Base-by-base conservation (phyloP, 139 green algal species). In the Micractinium conductrix region DNA sequence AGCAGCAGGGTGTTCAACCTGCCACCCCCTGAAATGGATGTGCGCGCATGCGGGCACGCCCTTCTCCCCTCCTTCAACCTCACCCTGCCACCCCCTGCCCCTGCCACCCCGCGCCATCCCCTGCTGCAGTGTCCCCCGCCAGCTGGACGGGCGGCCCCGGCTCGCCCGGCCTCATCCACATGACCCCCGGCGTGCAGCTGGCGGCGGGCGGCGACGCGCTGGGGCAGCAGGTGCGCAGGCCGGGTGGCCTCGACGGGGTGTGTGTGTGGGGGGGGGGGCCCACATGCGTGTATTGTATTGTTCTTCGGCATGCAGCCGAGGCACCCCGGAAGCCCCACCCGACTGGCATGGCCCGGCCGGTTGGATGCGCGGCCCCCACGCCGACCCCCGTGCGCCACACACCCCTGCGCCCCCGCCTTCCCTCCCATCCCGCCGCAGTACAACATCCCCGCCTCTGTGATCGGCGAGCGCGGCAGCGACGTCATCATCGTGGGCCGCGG, bases 111-210 rank as follows among this genome's bases (percentile, higher is more conserved):
- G 24, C 70, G 2, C 24, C 42, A 28, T 30, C 17, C 33, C 65
- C n/a, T 38, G 26, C 42, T 65, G 80, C 70, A 85, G 89, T 95
- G 67, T 95, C 94, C 24, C 97, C 97, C 5, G 90, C 93, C 26
- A 79, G 76, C 19, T 99, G 97, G 97, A 83, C 87, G 22, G 74
- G 74, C 58, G 91, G 90, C 0, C 90, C 88, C 26, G 79, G 78
- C 16, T 83, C 88, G 22, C 93, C 94, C 53, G 95, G 94, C 38
- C 88, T 99, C 38, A 94, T 99, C 28, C 96, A 99, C 89, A 99
- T 99, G 97, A 99, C 97, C 6, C 97, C 97, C 2, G 97, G 97
- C 7, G 96, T 99, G 72, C 95, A 99, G 92, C 86, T 99, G 83
- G 86, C 90, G 1, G 89, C 85, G 26, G 97, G 97, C 14, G 93